Evolutionary conservation across 202 grass and related monocot species (phyloP).

Genomic region (Schoenoplectus triqueter): DNA sequence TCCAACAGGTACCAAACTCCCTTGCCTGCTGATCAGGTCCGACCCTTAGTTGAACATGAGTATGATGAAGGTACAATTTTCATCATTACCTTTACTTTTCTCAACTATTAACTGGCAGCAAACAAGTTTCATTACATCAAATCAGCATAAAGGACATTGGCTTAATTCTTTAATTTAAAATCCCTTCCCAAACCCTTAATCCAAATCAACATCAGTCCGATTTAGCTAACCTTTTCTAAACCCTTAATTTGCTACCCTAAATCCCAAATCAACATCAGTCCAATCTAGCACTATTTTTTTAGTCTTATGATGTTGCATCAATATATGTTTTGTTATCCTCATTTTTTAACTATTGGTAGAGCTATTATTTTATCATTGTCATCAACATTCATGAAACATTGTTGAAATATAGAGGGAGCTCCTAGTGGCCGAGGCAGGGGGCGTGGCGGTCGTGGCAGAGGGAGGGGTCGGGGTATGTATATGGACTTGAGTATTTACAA

Average conservation of each 20-base stretch:
- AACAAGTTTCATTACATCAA: neutral
- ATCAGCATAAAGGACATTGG: neutral
- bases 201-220: neutral
- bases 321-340: neutral
- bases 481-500: slow-evolving; percentile 8
- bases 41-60: slow-evolving; percentile 80
- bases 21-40: slow-evolving; percentile 75
- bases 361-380: neutral
- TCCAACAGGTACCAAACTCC: slow-evolving; percentile 87
- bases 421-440: slow-evolving; percentile 72
- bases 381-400: neutral
- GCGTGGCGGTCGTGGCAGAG: slow-evolving; percentile 62
- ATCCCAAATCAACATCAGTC: neutral
- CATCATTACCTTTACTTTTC: neutral
- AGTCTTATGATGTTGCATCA: neutral
- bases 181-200: neutral
- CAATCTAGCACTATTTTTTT: slow-evolving; percentile 8
- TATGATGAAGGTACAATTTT: slow-evolving; percentile 68
- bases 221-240: neutral
- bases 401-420: slow-evolving; percentile 36
- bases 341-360: neutral
- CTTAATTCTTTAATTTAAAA: neutral
- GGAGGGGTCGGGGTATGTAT: slow-evolving; percentile 54
- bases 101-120: neutral
- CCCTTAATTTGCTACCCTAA: neutral